Percentiles rank a stretch among this genome's conserved stretches.
These are phyloP conservation scores for Fusarium globosum DNA, from an alignment of 2,329 filamentous ascomycete genomes.

Conservation along the genomic window DNA sequence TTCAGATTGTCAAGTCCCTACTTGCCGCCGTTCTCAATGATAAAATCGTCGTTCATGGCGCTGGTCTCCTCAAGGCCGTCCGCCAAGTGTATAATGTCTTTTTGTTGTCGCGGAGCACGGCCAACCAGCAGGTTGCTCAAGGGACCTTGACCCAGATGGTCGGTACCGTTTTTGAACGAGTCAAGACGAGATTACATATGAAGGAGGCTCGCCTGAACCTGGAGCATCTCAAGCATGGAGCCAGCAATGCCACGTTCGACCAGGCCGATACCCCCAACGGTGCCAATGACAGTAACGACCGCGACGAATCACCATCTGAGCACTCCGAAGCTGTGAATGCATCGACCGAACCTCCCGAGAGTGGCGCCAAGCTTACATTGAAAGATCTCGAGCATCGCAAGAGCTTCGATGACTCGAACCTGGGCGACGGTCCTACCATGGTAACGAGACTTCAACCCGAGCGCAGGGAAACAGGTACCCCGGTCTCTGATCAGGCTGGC, in stretches of 20 bases:
- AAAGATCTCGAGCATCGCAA: slow-evolving; percentile 76
- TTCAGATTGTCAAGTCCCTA: slow-evolving; percentile 98
- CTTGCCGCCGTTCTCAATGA: slow-evolving; percentile 96
- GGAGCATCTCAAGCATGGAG: slow-evolving; percentile 62
- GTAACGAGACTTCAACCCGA: slow-evolving; percentile 69
- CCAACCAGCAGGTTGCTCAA: slow-evolving; percentile 97
- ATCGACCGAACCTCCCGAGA: slow-evolving; percentile 48
- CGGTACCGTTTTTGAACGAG: slow-evolving; percentile 95
- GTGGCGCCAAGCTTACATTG: slow-evolving; percentile 68
- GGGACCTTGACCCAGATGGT: slow-evolving; percentile 99
- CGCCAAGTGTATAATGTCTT: slow-evolving; percentile 99
- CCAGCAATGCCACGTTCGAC: slow-evolving; percentile 64
- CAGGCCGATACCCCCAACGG: slow-evolving; percentile 55
- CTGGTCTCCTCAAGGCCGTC: slow-evolving; percentile 94
- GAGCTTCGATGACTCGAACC: slow-evolving; percentile 74
- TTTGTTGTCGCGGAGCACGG: slow-evolving; percentile 89
- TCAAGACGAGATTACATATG: slow-evolving; percentile 85
- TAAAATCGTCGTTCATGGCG: slow-evolving; percentile 98
- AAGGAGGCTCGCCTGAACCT: slow-evolving; percentile 81
- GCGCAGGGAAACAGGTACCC: slow-evolving; percentile 54
- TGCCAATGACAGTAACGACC: slow-evolving; percentile 52
- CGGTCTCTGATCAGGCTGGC: slow-evolving; percentile 65
- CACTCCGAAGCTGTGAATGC: slow-evolving; percentile 39
- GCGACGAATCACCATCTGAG: slow-evolving; percentile 50
- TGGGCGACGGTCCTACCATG: slow-evolving; percentile 75